These are phyloP conservation scores for Lactarius psammicola DNA, from an alignment of 768 basidiomycete species.

Conservation along the genomic window DNA sequence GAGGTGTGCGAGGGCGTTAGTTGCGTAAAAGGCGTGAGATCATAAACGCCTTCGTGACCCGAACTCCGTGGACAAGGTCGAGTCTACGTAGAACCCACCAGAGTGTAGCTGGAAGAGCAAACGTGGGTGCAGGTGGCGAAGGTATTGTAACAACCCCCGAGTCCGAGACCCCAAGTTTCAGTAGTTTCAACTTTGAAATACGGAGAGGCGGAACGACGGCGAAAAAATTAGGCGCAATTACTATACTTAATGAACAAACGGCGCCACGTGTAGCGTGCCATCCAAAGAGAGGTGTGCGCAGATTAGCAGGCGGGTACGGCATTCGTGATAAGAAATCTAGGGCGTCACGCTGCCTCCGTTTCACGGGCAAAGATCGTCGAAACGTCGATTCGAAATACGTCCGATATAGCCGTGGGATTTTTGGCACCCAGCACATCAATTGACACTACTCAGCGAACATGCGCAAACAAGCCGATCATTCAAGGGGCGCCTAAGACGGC, in stretches of 20 bases:
- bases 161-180: background rate
- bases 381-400: background rate
- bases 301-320: background rate
- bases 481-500: background rate
- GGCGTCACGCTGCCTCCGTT: background rate
- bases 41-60: conserved; percentile 38
- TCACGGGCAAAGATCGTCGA: background rate
- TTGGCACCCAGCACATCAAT: background rate
- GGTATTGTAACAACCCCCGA: background rate
- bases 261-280: background rate
- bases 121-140: background rate
- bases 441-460: background rate
- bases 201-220: conserved; percentile 13
- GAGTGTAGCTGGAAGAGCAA: background rate
- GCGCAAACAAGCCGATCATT: background rate
- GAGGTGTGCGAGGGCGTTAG: conserved; percentile 29
- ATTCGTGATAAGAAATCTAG: background rate
- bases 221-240: conserved; percentile 7
- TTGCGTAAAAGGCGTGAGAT: conserved; percentile 35
- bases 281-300: background rate
- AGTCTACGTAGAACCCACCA: background rate
- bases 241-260: background rate
- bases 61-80: background rate
- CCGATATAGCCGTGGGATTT: background rate
- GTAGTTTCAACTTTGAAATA: conserved; percentile 5